phyloP scores from a whole-genome alignment of 768 basidiomycete genomes.

The Termitomyces sp. region DNA sequence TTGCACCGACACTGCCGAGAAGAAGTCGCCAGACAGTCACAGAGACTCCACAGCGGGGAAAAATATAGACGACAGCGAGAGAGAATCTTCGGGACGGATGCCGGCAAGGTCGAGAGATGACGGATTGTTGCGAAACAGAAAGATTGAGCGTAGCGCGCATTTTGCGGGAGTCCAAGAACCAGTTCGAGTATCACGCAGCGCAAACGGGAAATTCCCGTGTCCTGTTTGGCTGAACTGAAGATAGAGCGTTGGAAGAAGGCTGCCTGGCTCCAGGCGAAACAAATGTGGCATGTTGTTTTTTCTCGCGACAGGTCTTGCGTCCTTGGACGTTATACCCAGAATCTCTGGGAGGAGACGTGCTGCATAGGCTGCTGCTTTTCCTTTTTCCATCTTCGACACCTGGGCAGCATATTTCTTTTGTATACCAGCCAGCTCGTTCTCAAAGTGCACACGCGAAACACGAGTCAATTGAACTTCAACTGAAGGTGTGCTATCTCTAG shows the following conservation, averaged over 20 bases:
- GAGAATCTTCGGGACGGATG: neutral
- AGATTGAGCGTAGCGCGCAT: neutral
- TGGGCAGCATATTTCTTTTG: neutral
- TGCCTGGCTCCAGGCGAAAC: neutral
- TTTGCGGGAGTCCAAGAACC: neutral
- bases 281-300: neutral
- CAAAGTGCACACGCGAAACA: neutral
- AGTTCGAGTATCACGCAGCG: neutral
- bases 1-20: neutral
- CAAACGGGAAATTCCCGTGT: neutral
- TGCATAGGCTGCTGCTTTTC: neutral
- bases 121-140: neutral
- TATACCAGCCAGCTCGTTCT: neutral
- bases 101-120: neutral
- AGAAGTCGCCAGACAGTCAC: neutral
- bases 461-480: neutral
- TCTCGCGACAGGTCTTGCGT: neutral
- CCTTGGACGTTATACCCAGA: neutral
- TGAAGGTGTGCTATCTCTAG: too few relatives aligned
- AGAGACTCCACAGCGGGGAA: neutral
- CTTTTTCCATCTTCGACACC: neutral
- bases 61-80: neutral
- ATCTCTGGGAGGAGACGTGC: neutral
- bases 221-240: neutral
- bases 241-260: neutral